Evolutionary conservation across 2,329 filamentous ascomycete genomes (phyloP).

Genomic region (Tolypocladium sp.): DNA sequence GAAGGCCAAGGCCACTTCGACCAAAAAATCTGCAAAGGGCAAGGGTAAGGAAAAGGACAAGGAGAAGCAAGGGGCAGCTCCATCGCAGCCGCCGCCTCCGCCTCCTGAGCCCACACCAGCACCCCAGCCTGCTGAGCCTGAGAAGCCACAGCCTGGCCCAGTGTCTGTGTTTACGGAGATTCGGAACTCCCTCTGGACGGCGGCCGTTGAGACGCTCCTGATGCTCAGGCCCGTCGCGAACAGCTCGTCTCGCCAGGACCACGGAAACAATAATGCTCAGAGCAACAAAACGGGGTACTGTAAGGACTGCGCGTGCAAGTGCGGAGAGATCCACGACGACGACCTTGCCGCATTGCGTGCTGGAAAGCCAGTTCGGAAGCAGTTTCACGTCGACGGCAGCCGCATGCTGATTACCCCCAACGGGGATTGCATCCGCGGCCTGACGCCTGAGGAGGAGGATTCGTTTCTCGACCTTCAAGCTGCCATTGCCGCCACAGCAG

Average conservation of each 20-base stretch:
- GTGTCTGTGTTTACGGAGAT: slow-evolving; percentile 26
- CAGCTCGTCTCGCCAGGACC: slow-evolving; percentile 17
- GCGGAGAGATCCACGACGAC: slow-evolving; percentile 31
- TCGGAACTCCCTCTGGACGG: slow-evolving; percentile 20
- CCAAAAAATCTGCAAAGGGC: slow-evolving; percentile 20
- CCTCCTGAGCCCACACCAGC: slow-evolving; percentile 8
- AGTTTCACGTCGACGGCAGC: slow-evolving; percentile 48
- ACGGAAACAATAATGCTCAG: slow-evolving; percentile 8
- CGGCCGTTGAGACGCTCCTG: slow-evolving; percentile 22
- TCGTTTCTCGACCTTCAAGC: slow-evolving; percentile 62
- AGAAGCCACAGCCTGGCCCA: slow-evolving; percentile 21
- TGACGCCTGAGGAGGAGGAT: slow-evolving; percentile 60
- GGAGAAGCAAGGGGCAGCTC: neutral
- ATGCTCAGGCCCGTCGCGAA: slow-evolving; percentile 26
- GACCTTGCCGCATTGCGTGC: slow-evolving; percentile 47
- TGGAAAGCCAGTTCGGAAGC: slow-evolving; percentile 51
- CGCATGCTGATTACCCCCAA: slow-evolving; percentile 67
- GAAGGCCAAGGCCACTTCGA: slow-evolving; percentile 17
- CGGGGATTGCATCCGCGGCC: slow-evolving; percentile 65
- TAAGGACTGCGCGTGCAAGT: slow-evolving; percentile 27
- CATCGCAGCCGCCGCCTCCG: slow-evolving; percentile 8
- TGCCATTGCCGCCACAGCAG: slow-evolving; percentile 38
- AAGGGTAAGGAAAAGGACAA: slow-evolving; percentile 17
- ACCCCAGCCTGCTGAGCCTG: slow-evolving; percentile 11
- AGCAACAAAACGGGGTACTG: slow-evolving; percentile 20